Evolutionary conservation across 1,284 basidiomycete species (phyloP).

Genomic region (Moesziomyces sp.): DNA sequence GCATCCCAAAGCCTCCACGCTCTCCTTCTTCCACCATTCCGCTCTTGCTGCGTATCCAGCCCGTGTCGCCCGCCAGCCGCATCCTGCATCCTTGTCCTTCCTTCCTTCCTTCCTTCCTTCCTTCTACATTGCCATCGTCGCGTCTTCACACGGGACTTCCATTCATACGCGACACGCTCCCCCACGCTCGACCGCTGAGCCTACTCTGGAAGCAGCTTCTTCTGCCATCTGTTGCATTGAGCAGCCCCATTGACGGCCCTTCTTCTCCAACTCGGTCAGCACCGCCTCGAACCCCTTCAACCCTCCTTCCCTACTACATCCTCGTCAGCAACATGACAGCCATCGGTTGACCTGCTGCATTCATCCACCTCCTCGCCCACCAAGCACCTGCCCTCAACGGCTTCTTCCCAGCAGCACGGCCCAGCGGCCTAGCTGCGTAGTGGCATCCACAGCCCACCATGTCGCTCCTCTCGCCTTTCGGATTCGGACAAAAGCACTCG

Average conservation of each 20-base stretch:
- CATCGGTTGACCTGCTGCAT: slow-evolving; percentile 1
- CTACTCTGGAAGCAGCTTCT: too few species aligned
- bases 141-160: background rate
- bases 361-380: background rate
- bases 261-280: too few species aligned
- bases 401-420: background rate
- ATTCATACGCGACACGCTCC: too few species aligned
- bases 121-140: background rate
- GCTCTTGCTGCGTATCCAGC: background rate
- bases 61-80: background rate
- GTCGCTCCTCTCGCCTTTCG: slow-evolving; percentile 59
- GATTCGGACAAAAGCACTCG: slow-evolving; percentile 71
- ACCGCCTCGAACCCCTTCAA: too few species aligned
- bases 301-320: background rate
- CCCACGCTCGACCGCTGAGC: background rate
- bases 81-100: background rate
- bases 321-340: slow-evolving; percentile 2
- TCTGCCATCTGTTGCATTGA: too few species aligned
- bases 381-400: background rate
- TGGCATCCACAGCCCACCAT: slow-evolving; percentile 13
- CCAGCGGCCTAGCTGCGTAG: background rate
- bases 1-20: too few species aligned
- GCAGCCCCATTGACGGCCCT: too few species aligned
- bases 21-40: background rate
- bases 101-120: background rate